These are phyloP conservation scores for Termitomyces sp. DNA, from an alignment of 768 basidiomycete species.

Conservation along the genomic window DNA sequence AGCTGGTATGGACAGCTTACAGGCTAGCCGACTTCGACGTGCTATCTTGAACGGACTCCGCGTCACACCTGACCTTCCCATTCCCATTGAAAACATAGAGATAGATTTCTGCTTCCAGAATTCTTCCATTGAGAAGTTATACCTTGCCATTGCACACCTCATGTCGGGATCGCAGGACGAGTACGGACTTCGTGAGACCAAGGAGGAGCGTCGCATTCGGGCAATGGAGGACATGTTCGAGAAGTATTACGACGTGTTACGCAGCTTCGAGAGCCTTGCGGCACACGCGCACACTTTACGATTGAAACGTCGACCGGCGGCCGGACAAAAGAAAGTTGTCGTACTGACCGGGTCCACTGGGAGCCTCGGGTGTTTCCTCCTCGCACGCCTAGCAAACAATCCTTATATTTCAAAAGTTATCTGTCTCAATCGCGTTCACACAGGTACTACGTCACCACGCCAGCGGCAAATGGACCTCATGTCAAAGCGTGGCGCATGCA, in stretches of 20 bases:
- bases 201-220: conserved; percentile 17
- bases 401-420: no score
- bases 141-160: conserved; percentile 18
- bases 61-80: conserved; percentile 19
- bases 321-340: no score
- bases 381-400: no score
- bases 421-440: no score
- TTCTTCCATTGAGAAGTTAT: conserved; percentile 25
- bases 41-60: conserved; percentile 24
- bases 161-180: conserved; percentile 16
- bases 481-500: neutral
- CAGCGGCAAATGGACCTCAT: no score
- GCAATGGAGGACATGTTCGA: conserved; percentile 28
- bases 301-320: no score
- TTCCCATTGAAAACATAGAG: conserved; percentile 20
- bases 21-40: conserved; percentile 32
- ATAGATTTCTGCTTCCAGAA: conserved; percentile 29
- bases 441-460: no score
- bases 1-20: conserved; percentile 38
- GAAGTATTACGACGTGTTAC: conserved; percentile 19
- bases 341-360: no score
- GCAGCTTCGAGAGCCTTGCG: conserved; percentile 12
- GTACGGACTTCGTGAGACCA: conserved; percentile 1
- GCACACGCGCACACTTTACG: conserved; percentile 12
- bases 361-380: no score